Evolutionary conservation across 2,329 filamentous ascomycete genomes (phyloP).

Genomic region (Botrytis elliptica): DNA sequence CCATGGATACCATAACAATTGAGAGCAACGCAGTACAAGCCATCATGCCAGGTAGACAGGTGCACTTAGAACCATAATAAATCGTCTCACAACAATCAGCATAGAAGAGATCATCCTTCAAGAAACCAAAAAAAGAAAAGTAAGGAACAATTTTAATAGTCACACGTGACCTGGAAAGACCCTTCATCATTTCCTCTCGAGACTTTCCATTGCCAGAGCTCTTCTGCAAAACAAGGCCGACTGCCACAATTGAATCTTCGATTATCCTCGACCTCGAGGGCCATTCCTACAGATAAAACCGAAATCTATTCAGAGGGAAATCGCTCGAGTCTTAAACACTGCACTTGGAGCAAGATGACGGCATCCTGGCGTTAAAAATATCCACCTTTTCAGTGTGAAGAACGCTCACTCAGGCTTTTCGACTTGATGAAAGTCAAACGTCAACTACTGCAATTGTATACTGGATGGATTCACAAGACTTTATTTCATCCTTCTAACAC

Average conservation of each 20-base stretch:
- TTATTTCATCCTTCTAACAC: not conserved
- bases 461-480: not conserved
- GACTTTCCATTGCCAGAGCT: not conserved
- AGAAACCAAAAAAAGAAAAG: not conserved
- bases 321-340: not conserved
- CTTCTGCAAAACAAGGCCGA: not conserved
- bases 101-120: too few species aligned
- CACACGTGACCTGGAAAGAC: not conserved
- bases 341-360: not conserved
- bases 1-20: not conserved
- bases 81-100: not conserved
- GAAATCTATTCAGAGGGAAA: not conserved
- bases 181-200: not conserved
- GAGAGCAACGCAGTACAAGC: not conserved
- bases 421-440: not conserved
- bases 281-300: not conserved
- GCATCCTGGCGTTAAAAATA: conserved; percentile 7
- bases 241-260: not conserved
- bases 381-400: not conserved
- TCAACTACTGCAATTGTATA: not conserved
- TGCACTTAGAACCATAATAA: not conserved
- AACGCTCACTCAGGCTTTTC: not conserved
- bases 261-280: not conserved
- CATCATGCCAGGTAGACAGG: not conserved
- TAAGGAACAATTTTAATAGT: too few species aligned